These are phyloP conservation scores for Solanum chilense DNA, from an alignment of 257 asterid species.

Conservation along the genomic window DNA sequence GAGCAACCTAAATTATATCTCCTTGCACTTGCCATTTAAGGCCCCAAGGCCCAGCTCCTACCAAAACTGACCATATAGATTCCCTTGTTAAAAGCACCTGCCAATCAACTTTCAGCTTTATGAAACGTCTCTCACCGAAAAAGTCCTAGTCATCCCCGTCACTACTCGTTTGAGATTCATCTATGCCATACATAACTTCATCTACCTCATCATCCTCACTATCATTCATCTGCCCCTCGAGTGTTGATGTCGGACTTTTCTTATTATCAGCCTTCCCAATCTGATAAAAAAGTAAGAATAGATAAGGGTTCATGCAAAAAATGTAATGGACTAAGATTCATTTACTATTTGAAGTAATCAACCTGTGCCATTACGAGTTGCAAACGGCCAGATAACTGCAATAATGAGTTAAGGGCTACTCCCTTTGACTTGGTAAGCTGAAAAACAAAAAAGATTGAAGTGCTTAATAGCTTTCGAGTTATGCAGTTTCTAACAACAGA, in stretches of 20 bases:
- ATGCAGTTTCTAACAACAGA: not conserved
- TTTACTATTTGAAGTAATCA: not conserved
- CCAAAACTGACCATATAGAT: not conserved
- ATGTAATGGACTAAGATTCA: not conserved
- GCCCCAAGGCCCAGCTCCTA: not conserved
- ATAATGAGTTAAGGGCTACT: conserved; percentile 35
- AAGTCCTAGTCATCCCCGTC: conserved; percentile 43
- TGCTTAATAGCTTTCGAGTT: not conserved
- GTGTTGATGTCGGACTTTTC: conserved; percentile 10
- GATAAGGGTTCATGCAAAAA: not conserved
- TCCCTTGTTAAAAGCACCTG: not conserved
- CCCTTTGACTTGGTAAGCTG: conserved; percentile 61
- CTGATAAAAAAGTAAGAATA: conserved; percentile 17
- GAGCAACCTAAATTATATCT: not conserved
- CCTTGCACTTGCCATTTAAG: not conserved
- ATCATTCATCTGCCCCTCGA: conserved; percentile 31
- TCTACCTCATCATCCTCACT: conserved; percentile 76
- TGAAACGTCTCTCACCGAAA: not conserved
- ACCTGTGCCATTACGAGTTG: conserved; percentile 94
- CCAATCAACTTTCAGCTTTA: not conserved
- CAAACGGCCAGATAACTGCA: conserved; percentile 83
- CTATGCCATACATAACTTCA: conserved; percentile 58
- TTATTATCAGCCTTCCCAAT: conserved; percentile 40
- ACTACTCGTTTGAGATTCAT: conserved; percentile 52
- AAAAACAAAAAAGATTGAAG: not conserved